These are phyloP conservation scores for Colletotrichum liaoningense DNA, from an alignment of 2,329 filamentous ascomycete species.

Conservation along the genomic window DNA sequence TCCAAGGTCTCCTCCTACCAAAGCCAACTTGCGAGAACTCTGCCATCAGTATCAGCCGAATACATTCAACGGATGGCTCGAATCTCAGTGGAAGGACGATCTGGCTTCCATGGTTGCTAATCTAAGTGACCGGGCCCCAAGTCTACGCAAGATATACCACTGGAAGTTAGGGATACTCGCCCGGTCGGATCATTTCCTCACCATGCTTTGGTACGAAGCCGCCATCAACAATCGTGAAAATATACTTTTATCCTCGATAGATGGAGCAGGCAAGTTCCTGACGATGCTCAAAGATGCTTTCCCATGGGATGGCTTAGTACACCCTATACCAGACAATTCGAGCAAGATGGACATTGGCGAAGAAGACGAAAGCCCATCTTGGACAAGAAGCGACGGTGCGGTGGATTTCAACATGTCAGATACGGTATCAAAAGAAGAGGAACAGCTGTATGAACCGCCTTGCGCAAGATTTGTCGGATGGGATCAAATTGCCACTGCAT, in stretches of 20 bases:
- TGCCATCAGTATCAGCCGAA: background rate
- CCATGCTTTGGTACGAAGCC: background rate
- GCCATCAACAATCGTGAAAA: no score
- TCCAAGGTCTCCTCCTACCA: background rate
- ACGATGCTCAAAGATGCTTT: background rate
- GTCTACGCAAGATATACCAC: background rate
- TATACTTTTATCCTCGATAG: background rate
- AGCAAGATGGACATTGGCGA: background rate
- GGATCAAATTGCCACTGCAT: no score
- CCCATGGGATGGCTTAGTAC: background rate
- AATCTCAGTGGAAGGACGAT: background rate
- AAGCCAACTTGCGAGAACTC: background rate
- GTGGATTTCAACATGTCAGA: background rate
- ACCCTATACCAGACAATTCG: background rate
- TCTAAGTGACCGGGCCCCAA: background rate
- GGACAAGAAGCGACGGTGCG: background rate
- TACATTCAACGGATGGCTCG: background rate
- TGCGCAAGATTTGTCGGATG: accelerated
- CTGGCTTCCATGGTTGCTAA: background rate
- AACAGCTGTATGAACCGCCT: background rate
- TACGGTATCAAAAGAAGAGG: background rate
- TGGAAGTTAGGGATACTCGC: background rate
- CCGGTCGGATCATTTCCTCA: background rate
- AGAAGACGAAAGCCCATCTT: background rate
- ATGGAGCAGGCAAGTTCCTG: background rate